Percentiles rank a stretch among this genome's conserved stretches.
phyloP scores from a whole-genome alignment of 2,329 filamentous ascomycete species.

The Monilinia fructicola region DNA sequence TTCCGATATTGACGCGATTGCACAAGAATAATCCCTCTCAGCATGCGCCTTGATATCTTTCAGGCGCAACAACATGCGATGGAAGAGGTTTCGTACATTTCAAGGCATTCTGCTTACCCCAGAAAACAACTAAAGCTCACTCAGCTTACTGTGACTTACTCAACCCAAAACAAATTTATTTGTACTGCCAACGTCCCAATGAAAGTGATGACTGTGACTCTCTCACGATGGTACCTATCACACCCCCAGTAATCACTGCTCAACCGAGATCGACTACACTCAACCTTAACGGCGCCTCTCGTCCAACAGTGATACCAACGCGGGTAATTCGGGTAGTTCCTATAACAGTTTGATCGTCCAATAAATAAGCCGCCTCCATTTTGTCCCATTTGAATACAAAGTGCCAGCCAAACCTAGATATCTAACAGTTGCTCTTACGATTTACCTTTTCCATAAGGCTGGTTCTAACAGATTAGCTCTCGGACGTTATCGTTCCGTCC shows the following conservation, averaged over 20 bases:
- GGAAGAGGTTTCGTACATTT: background rate
- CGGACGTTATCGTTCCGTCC: too few relatives aligned
- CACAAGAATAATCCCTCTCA: background rate
- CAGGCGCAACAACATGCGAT: background rate
- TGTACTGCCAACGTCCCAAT: background rate
- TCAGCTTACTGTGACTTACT: conserved; percentile 1
- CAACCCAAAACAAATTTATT: background rate
- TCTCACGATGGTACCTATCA: background rate
- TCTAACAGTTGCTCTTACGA: background rate
- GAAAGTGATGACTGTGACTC: background rate
- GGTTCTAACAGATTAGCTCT: too few relatives aligned
- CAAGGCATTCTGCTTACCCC: background rate
- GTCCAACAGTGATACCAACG: background rate
- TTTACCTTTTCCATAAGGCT: background rate
- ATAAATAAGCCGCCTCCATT: too few relatives aligned
- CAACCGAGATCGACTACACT: background rate
- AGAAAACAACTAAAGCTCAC: background rate
- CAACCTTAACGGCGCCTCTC: background rate
- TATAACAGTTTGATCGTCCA: background rate
- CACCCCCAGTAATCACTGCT: background rate
- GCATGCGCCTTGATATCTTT: background rate
- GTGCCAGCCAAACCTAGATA: background rate
- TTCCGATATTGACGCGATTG: background rate
- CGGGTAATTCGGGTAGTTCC: background rate
- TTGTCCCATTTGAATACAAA: background rate